These are phyloP conservation scores for Amphibolis antarctica DNA, from an alignment of 106 monocot species.

Conservation along the genomic window DNA sequence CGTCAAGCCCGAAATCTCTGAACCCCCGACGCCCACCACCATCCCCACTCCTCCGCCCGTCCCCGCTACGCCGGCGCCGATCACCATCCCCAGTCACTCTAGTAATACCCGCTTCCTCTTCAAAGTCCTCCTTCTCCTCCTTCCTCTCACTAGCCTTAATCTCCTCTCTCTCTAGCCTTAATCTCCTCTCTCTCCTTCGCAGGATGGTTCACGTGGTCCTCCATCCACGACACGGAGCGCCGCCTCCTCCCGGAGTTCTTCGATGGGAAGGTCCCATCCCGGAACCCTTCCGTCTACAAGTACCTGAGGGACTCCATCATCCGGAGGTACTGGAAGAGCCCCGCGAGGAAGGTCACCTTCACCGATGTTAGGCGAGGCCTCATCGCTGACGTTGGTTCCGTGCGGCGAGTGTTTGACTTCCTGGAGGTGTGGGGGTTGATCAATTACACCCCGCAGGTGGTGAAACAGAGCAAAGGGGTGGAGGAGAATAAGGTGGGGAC, in stretches of 20 bases:
- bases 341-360: slow-evolving; percentile 56
- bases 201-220: slow-evolving; percentile 74
- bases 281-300: slow-evolving; percentile 62
- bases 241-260: slow-evolving; percentile 75
- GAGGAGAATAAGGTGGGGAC: slow-evolving; percentile 11
- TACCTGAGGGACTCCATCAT: slow-evolving; percentile 63
- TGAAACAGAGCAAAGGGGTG: slow-evolving; percentile 15
- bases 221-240: slow-evolving; percentile 64
- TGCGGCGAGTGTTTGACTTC: slow-evolving; percentile 79
- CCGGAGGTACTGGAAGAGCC: slow-evolving; percentile 36
- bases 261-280: slow-evolving; percentile 44
- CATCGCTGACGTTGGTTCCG: slow-evolving; percentile 61
- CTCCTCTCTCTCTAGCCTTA: neutral
- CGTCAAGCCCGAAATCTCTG: neutral
- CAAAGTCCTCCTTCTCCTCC: too few relatives aligned
- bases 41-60: neutral
- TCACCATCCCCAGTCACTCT: slow-evolving; percentile 53
- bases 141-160: neutral
- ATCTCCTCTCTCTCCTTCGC: neutral
- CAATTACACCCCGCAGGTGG: slow-evolving; percentile 48
- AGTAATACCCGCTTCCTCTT: too few relatives aligned
- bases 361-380: slow-evolving; percentile 61
- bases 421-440: slow-evolving; percentile 88
- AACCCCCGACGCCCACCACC: neutral
- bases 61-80: neutral